These are phyloP conservation scores for Saccharomycopsis schoenii DNA, from an alignment of 805 yeast species.

Conservation along the genomic window DNA sequence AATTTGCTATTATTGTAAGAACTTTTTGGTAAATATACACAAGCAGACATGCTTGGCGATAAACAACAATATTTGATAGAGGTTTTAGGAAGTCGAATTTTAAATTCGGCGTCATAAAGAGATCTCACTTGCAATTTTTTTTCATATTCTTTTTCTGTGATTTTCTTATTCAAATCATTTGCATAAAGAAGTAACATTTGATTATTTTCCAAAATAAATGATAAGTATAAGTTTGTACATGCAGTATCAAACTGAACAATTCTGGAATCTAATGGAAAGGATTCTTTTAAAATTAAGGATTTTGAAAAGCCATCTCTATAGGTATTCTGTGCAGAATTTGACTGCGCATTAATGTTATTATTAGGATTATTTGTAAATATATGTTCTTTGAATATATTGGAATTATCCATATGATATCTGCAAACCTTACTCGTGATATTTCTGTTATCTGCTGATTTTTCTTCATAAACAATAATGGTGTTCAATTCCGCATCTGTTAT, in stretches of 20 bases:
- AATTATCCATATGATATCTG: conserved; percentile 7
- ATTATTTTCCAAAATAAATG: conserved; percentile 35
- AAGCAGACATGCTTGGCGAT: conserved; percentile 24
- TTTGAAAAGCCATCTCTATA: not conserved
- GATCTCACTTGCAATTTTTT: conserved; percentile 3
- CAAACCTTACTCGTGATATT: not conserved
- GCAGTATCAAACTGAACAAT: conserved; percentile 24
- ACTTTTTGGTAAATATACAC: conserved; percentile 26
- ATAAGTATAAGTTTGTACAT: conserved; percentile 32
- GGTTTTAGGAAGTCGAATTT: conserved; percentile 23
- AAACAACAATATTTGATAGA: not conserved
- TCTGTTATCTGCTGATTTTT: not conserved
- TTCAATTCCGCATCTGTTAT: conserved; percentile 32
- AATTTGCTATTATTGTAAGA: not conserved
- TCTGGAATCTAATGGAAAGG: not conserved
- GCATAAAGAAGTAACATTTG: conserved; percentile 37
- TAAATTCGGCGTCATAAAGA: conserved; percentile 46
- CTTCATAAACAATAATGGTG: conserved; percentile 24
- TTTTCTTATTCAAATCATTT: conserved; percentile 21
- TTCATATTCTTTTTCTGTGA: not conserved
- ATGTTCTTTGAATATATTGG: not conserved
- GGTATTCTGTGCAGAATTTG: not conserved
- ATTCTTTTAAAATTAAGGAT: conserved; percentile 1
- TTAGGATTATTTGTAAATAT: conserved; percentile 1
- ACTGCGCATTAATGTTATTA: not conserved